Evolutionary conservation across 179 eudicot species (phyloP), one percentile per base, ranked within the genome.

Genomic region (Spergularia azorica): DNA sequence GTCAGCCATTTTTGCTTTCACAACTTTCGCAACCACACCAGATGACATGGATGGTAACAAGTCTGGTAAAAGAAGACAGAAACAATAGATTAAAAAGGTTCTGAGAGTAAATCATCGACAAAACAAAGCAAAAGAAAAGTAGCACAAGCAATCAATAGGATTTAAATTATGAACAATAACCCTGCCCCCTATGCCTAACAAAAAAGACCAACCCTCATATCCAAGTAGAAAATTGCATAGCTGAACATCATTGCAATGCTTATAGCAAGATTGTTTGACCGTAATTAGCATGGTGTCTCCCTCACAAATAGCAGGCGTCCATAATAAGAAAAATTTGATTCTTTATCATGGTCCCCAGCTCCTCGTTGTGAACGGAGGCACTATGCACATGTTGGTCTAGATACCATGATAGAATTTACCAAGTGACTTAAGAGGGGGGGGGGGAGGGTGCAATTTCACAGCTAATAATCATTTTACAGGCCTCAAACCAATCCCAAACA

Each of bases 11-110:
- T 76, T 84, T 20, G 90, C 83, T 82, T 91, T 87, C 70, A 95
- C 93, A 51, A 95, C 94, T 88, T 93, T 93, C 0, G 97, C 87
- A 75, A 95, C 87, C 71, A 90, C 97, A 39, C 99, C 99, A 69
- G 84, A 83, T 76, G 89, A 87, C 61, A 88, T 87, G 59, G 99
- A 93, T 69, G 99, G 97, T 43, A 84, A 84, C 80, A 89, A 74
- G 38, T 88, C 99, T 95, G 90, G 72, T 65, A 72, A 51, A 57
- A 80, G 68, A 73, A 14, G 62, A 74, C 84, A 16, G 60, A 61
- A 56, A 70, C 21, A 64, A 63, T 58, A 84, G 72, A 70, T 20
- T 15, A 54, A 65, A 73, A 14, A 46, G 11, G 38, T 18, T 55
- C 17, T 13, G 14, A 56, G 9, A 17, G 26, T 51, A 20, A 59